Percentiles rank a stretch among this genome's conserved stretches.
phyloP scores from a whole-genome alignment of 2,329 filamentous ascomycete species.

The Alternaria brassicae region DNA sequence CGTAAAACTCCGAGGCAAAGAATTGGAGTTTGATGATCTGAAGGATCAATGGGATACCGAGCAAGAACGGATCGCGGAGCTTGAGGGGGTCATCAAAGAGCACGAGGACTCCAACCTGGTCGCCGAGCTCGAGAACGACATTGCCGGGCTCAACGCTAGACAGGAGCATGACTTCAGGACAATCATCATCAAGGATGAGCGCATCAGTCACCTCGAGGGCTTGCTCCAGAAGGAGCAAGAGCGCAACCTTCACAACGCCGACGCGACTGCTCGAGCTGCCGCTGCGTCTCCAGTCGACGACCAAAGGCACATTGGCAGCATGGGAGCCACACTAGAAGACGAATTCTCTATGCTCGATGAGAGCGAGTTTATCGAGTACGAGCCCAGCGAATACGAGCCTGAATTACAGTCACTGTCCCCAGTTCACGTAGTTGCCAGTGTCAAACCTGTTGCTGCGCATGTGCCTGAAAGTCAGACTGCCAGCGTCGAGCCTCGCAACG shows the following conservation, averaged over 20 bases:
- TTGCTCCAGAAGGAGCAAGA: constrained; percentile 28
- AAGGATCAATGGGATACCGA: constrained; percentile 17
- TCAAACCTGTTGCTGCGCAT: not conserved
- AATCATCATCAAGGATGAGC: constrained; percentile 34
- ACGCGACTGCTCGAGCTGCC: constrained; percentile 14
- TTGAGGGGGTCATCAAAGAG: constrained; percentile 8
- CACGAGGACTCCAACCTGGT: constrained; percentile 12
- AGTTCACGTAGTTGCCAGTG: not conserved
- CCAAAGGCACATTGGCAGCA: constrained; percentile 4
- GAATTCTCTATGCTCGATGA: constrained; percentile 23
- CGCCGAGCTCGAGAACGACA: constrained; percentile 18
- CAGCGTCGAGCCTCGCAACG: not conserved
- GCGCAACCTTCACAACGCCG: constrained; percentile 16
- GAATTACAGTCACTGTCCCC: not conserved
- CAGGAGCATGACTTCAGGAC: constrained; percentile 17
- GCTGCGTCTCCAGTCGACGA: constrained; percentile 22
- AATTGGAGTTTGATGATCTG: constrained; percentile 21
- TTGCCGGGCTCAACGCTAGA: constrained; percentile 15
- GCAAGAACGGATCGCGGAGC: constrained; percentile 13
- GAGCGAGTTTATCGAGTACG: constrained; percentile 10
- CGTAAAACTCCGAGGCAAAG: constrained; percentile 5
- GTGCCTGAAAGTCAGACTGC: not conserved
- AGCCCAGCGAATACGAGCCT: constrained; percentile 14
- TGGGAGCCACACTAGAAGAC: constrained; percentile 20
- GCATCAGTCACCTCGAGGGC: constrained; percentile 31